Evolutionary conservation across 2,329 filamentous ascomycete species (phyloP).

Genomic region (Daldinia sp.): DNA sequence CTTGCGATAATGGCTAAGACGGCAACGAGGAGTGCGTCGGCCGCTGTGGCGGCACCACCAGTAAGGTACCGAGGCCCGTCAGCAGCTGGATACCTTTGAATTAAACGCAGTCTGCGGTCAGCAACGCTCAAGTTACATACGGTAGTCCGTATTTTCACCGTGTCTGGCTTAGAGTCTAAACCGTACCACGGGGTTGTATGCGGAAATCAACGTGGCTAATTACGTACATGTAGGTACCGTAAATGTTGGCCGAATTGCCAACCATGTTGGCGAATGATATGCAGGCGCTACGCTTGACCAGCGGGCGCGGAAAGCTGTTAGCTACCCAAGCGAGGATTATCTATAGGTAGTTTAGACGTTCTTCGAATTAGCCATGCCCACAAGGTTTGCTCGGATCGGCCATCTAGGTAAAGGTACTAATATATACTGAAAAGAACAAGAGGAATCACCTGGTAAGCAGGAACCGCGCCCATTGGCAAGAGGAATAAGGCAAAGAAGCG

Average conservation of each 20-base stretch:
- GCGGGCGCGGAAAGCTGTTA: conserved; percentile 77
- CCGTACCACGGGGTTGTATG: neutral
- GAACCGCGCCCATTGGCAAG: conserved; percentile 67
- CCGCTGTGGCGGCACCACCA: conserved; percentile 71
- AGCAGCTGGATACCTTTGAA: conserved; percentile 51
- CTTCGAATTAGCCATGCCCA: neutral
- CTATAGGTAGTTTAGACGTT: conserved; percentile 40
- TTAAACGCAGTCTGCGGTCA: conserved; percentile 11
- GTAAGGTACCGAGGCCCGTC: conserved; percentile 60
- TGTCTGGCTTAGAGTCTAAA: neutral
- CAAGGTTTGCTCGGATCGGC: neutral
- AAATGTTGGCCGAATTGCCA: conserved; percentile 68
- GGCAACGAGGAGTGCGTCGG: conserved; percentile 71
- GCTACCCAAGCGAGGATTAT: conserved; percentile 76
- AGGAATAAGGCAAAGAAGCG: conserved; percentile 74
- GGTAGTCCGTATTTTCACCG: neutral
- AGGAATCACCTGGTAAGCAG: conserved; percentile 55
- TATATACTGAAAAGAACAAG: neutral
- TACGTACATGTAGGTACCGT: conserved; percentile 60
- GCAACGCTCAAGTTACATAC: conserved; percentile 13
- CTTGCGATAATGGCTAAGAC: conserved; percentile 66
- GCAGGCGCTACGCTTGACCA: conserved; percentile 73
- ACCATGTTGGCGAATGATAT: conserved; percentile 77
- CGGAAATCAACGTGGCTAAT: neutral
- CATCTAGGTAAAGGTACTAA: neutral